These are phyloP conservation scores for Mucor indicus DNA, from an alignment of 371 early-diverging fungal genomes.

Conservation along the genomic window DNA sequence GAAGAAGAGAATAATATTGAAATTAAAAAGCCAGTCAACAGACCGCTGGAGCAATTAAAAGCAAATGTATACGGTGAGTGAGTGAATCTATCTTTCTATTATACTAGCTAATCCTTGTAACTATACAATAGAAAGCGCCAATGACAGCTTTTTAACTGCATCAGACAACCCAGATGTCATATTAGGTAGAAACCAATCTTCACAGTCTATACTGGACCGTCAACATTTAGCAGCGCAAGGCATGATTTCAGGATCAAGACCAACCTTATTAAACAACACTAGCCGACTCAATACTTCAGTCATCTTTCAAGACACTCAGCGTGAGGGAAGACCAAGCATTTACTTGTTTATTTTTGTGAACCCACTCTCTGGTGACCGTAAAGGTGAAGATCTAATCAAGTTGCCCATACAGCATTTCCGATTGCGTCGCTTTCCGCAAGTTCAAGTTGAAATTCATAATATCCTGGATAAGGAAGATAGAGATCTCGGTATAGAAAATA, in stretches of 20 bases:
- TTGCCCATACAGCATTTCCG: constrained; percentile 58
- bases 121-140: too few relatives aligned
- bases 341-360: constrained; percentile 65
- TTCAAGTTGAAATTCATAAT: constrained; percentile 64
- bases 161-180: too few relatives aligned
- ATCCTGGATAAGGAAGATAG: constrained; percentile 49
- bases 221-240: too few relatives aligned
- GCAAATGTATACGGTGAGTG: too few relatives aligned
- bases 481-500: constrained; percentile 33
- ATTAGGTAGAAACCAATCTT: too few relatives aligned
- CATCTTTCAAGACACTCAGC: constrained; percentile 9
- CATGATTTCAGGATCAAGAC: too few relatives aligned
- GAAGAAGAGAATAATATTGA: neutral
- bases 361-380: constrained; percentile 57
- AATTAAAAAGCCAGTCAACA: too few relatives aligned
- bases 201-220: too few relatives aligned
- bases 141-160: too few relatives aligned
- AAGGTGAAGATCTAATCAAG: constrained; percentile 50
- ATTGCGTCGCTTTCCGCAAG: constrained; percentile 49
- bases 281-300: constrained; percentile 15
- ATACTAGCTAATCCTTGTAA: too few relatives aligned
- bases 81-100: too few relatives aligned
- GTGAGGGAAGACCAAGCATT: constrained; percentile 40
- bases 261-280: neutral
- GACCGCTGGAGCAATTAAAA: too few relatives aligned